Base-by-base conservation (phyloP, 371 early-diverging fungal species). In the Mortierella sp. region DNA sequence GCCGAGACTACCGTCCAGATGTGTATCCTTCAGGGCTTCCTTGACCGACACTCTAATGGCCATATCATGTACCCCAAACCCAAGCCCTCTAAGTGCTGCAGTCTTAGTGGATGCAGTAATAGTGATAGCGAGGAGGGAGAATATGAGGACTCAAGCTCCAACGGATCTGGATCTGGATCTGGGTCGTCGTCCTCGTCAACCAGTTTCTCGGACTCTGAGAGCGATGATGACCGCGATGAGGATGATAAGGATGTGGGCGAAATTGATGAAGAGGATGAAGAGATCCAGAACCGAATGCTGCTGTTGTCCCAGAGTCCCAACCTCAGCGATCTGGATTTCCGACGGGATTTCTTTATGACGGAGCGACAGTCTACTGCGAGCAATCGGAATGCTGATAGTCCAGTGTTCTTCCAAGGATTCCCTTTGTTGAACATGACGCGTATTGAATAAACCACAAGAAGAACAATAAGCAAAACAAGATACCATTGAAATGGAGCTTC, bases 1-100 rank as follows among this genome's bases (percentile, higher is more conserved):
- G 67, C 67, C 6, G 67, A 64, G 4, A 64, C 40, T 3, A 21
- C 67, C 9, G 34, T 64, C 67, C 67, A 64, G 67, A 64, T 64
- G 67, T 64, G 67, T 37, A 64, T 64, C 67, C 67, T 64, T 37
- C 67, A 64, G 10, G 67, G 67, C 2, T 64, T 64, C 10, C 40
- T 64, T 8, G 67, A 64, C 40, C 67, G 67, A 3, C 67, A 64
- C 9, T 64, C 67, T 2, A 64, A 64, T 64, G 67, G 67, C 9
- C 67, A 64, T 37, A 64, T 64, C 67, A 64, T 64, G 67, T 64
- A 64, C 67, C 67, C 67, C 2, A 64, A 64, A 37, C 67, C 67
- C 67, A 64, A 64, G 24, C 67, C 67, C 40, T 64, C 67, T 37
- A 64, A 64, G 67, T 64, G 67, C 24, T 64, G 67, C 37, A 37